phyloP scores from a whole-genome alignment of 2,329 filamentous ascomycete species.

The Sarocladium strictum region DNA sequence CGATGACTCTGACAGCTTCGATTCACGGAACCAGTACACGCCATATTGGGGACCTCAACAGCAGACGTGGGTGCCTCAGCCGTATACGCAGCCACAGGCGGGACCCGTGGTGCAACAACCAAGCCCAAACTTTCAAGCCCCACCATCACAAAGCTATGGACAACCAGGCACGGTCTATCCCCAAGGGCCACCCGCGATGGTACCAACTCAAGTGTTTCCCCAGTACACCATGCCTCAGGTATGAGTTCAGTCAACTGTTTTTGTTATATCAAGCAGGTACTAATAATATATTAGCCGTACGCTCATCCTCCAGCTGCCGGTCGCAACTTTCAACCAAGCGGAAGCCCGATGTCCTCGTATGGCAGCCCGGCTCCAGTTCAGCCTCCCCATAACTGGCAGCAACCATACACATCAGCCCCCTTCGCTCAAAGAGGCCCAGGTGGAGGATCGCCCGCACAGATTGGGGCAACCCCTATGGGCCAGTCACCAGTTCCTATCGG shows the following conservation, averaged over 20 bases:
- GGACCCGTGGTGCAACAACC: constrained; percentile 35
- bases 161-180: constrained; percentile 38
- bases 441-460: not conserved
- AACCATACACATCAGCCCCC: constrained; percentile 24
- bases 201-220: constrained; percentile 35
- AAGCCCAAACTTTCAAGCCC: constrained; percentile 41
- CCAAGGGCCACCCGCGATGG: not conserved
- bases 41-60: constrained; percentile 57
- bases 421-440: constrained; percentile 20
- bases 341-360: constrained; percentile 31
- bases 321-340: constrained; percentile 10
- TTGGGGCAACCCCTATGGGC: constrained; percentile 22
- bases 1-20: constrained; percentile 60
- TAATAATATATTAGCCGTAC: not conserved
- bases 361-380: constrained; percentile 25
- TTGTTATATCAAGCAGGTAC: not conserved
- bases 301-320: not conserved
- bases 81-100: constrained; percentile 42
- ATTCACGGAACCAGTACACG: constrained; percentile 64
- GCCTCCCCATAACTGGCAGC: constrained; percentile 31
- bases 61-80: constrained; percentile 49
- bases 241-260: constrained; percentile 9
- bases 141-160: constrained; percentile 40
- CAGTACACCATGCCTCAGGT: constrained; percentile 43
- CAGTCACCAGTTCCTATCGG: constrained; percentile 16